Conservation (phyloP, 805 yeast genomes). For the Pichia occidentalis region DNA sequence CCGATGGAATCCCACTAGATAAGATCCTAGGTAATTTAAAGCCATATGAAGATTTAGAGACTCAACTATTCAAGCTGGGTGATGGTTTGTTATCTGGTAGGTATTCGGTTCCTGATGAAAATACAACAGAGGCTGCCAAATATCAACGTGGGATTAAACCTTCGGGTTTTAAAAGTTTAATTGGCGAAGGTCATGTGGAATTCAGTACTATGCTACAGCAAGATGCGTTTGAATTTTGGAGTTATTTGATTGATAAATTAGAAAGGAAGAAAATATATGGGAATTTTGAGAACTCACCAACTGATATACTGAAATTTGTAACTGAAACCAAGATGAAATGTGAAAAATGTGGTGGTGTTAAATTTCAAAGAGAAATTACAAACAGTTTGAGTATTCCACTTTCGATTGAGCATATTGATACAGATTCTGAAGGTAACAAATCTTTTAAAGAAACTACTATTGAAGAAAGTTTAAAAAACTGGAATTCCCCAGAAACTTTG, state of each 20-base stretch:
- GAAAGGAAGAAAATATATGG: slow-evolving; percentile 38
- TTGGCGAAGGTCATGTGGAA: slow-evolving; percentile 76
- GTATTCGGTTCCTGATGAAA: slow-evolving; percentile 55
- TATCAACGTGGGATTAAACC: slow-evolving; percentile 79
- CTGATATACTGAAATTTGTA: slow-evolving; percentile 56
- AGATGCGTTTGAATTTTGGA: slow-evolving; percentile 88
- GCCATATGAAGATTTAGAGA: slow-evolving; percentile 60
- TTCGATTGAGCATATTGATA: slow-evolving; percentile 32
- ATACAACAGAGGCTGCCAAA: slow-evolving; percentile 34
- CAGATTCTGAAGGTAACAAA: slow-evolving; percentile 40
- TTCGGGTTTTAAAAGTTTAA: slow-evolving; percentile 60
- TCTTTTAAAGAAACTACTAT: slow-evolving; percentile 45
- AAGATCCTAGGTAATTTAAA: slow-evolving; percentile 31
- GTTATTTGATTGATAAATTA: slow-evolving; percentile 56
- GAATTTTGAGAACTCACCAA: slow-evolving; percentile 35
- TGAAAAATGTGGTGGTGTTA: slow-evolving; percentile 51
- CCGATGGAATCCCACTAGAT: slow-evolving; percentile 31
- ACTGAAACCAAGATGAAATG: slow-evolving; percentile 59
- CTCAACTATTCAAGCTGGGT: slow-evolving; percentile 72
- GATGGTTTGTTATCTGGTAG: slow-evolving; percentile 75
- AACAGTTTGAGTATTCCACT: slow-evolving; percentile 64
- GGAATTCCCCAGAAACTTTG: slow-evolving; percentile 44
- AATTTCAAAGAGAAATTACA: slow-evolving; percentile 45
- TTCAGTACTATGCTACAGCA: slow-evolving; percentile 86
- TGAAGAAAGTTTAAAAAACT: slow-evolving; percentile 39